A percentile compares a stretch with the other conserved stretches of the same genome.
phyloP scores from a whole-genome alignment of 2,329 filamentous ascomycete genomes.

The Penicillium verrucosum region DNA sequence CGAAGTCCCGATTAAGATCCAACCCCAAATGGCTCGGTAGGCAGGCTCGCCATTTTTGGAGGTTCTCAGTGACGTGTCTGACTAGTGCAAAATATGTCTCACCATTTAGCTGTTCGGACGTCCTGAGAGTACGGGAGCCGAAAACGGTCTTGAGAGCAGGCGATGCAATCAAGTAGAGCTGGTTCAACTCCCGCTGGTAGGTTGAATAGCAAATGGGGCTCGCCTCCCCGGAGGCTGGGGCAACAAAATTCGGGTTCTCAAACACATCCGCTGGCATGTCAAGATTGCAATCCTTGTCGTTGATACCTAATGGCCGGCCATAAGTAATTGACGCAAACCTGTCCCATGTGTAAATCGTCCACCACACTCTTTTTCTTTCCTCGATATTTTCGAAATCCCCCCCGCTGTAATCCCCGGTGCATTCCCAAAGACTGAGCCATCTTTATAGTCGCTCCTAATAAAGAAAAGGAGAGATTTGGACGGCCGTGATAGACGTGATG shows the following conservation, averaged over 20 bases:
- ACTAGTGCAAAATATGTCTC: constrained; percentile 19
- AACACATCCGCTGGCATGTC: constrained; percentile 34
- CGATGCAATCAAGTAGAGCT: constrained; percentile 25
- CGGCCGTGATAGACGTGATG: constrained; percentile 45
- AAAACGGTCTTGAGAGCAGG: constrained; percentile 24
- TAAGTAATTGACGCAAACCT: constrained; percentile 44
- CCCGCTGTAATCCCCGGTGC: constrained; percentile 29
- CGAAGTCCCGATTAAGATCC: constrained; percentile 20
- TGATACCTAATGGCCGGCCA: constrained; percentile 42
- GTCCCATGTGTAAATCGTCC: constrained; percentile 46
- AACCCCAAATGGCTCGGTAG: constrained; percentile 19
- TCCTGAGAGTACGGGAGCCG: constrained; percentile 22
- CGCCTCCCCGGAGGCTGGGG: neutral
- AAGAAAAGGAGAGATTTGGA: constrained; percentile 40
- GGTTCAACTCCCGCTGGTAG: constrained; percentile 26
- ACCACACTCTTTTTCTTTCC: constrained; percentile 42
- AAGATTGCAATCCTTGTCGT: constrained; percentile 41
- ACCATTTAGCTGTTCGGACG: constrained; percentile 16
- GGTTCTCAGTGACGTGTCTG: constrained; percentile 17
- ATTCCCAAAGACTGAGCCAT: constrained; percentile 36
- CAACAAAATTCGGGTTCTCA: constrained; percentile 32
- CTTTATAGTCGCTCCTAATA: constrained; percentile 40
- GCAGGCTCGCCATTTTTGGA: constrained; percentile 17
- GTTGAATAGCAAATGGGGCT: constrained; percentile 21
- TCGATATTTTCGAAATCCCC: constrained; percentile 28